Percentiles rank a stretch among this genome's conserved stretches.
Evolutionary conservation across 345 rosid genomes (phyloP).

Genomic region (Gynandropsis gynandra): DNA sequence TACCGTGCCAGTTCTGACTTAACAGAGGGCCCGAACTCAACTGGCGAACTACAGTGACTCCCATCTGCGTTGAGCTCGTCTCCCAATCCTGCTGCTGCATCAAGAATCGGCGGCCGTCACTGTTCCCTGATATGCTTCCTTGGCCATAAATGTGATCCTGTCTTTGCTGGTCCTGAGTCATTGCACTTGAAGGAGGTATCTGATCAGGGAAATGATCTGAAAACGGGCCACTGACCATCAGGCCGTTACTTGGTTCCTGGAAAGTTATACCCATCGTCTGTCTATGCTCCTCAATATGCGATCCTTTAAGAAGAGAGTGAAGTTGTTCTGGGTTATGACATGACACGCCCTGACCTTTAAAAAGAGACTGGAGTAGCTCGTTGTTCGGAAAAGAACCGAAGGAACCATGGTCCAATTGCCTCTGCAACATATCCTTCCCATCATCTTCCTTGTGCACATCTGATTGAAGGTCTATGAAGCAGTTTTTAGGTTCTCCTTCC

Average conservation of each 20-base stretch:
- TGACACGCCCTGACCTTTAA: constrained; percentile 51
- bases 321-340: constrained; percentile 55
- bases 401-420: constrained; percentile 37
- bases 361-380: constrained; percentile 80
- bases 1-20: constrained; percentile 67
- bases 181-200: constrained; percentile 37
- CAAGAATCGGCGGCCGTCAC: constrained; percentile 50
- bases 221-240: constrained; percentile 45
- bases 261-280: constrained; percentile 40
- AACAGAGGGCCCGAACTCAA: constrained; percentile 39
- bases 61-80: constrained; percentile 36
- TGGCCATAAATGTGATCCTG: constrained; percentile 44
- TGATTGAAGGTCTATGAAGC: constrained; percentile 50
- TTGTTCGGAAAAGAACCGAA: constrained; percentile 51
- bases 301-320: constrained; percentile 67
- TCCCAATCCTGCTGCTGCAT: constrained; percentile 66
- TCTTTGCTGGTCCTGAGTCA: constrained; percentile 51
- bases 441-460: constrained; percentile 36
- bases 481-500: constrained; percentile 32
- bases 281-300: constrained; percentile 50
- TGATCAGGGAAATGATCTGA: constrained; percentile 54
- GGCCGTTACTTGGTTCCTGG: constrained; percentile 38
- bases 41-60: constrained; percentile 43
- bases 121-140: constrained; percentile 42
- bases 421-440: constrained; percentile 41